A percentile compares a stretch with the other conserved stretches of the same genome.
These are phyloP conservation scores for Tulasnella sp. DNA, from an alignment of 768 basidiomycete genomes.

Conservation along the genomic window DNA sequence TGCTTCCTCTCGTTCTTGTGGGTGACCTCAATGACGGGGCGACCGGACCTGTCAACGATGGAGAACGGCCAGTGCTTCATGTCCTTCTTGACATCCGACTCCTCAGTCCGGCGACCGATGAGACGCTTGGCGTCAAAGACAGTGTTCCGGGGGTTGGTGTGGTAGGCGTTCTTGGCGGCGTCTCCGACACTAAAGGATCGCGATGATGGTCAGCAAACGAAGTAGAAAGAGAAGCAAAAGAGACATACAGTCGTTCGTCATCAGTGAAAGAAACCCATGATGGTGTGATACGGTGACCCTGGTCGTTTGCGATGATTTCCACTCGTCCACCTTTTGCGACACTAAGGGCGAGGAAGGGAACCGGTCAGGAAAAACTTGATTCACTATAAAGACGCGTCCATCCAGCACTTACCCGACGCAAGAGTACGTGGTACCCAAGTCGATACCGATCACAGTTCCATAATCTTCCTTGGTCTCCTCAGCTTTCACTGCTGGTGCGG, in stretches of 20 bases:
- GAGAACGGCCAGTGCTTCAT: conserved; percentile 85
- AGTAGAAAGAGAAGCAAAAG: conserved; percentile 22
- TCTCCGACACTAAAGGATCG: conserved; percentile 66
- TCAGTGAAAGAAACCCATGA: conserved; percentile 79
- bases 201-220: conserved; percentile 27
- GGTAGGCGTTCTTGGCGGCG: conserved; percentile 91
- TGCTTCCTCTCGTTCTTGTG: conserved; percentile 72
- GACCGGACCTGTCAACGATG: conserved; percentile 68
- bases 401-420: conserved; percentile 73
- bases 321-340: conserved; percentile 79
- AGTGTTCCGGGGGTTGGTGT: conserved; percentile 85
- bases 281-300: conserved; percentile 82
- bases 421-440: conserved; percentile 85
- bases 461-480: conserved; percentile 58
- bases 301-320: conserved; percentile 85
- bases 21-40: conserved; percentile 68
- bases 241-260: conserved; percentile 56
- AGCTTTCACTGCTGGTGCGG: conserved; percentile 58
- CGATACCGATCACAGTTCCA: conserved; percentile 90
- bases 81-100: conserved; percentile 71
- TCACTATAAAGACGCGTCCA: conserved; percentile 9
- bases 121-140: conserved; percentile 96
- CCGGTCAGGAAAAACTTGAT: conserved; percentile 1
- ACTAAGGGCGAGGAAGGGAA: conserved; percentile 34
- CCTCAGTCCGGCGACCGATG: conserved; percentile 79